Base-by-base conservation (phyloP, 2,329 filamentous ascomycete species). In the Aspergillus sergii region DNA sequence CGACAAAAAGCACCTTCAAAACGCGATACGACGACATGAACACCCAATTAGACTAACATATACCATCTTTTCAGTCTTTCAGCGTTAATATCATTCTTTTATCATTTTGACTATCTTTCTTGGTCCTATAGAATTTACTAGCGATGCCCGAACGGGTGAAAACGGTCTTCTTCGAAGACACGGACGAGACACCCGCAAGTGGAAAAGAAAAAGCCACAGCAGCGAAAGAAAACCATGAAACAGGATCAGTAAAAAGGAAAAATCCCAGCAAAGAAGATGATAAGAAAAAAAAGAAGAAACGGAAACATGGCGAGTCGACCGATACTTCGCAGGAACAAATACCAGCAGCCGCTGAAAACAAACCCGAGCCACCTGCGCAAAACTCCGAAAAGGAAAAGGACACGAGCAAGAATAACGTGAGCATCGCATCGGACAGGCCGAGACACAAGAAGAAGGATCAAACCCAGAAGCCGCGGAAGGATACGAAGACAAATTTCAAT, bases 141-240 rank as follows among this genome's bases (percentile, higher is more conserved):
- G 74, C 54, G 34, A 82, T 82, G 80, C 78, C 79, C 32, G 78
- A 81, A 70, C 75, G 76, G 66, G 73, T 80, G 12, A 75, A 76
- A 62, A 78, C 72, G 16, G 73, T 73, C 39, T 81, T 82, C 64
- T 81, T 82, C 64, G 72, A 69, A 28, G 75, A 73, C 59, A 70
- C 69, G 21, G 76, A 77, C 50, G 72, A 75, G 21, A 69, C 71
- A 57, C 65, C 69, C n/a, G 61, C 64, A 46, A 46, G 59, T 28
- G 51, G 64, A 7, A 70, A 57, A 39, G 48, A 68, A 14, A 54
- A 62, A 30, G 50, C 50, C 4, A 30, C 36, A 3, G 61, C 66
- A 26, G 12, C 36, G 10, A 50, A 58, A 34, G 34, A 55, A 32
- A 30, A 10, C 16, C 48, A 55, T 6, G 48, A 55, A 32, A 9